Conservation (phyloP, 2,329 filamentous ascomycete genomes). For the Incumbomyces delicatus region DNA sequence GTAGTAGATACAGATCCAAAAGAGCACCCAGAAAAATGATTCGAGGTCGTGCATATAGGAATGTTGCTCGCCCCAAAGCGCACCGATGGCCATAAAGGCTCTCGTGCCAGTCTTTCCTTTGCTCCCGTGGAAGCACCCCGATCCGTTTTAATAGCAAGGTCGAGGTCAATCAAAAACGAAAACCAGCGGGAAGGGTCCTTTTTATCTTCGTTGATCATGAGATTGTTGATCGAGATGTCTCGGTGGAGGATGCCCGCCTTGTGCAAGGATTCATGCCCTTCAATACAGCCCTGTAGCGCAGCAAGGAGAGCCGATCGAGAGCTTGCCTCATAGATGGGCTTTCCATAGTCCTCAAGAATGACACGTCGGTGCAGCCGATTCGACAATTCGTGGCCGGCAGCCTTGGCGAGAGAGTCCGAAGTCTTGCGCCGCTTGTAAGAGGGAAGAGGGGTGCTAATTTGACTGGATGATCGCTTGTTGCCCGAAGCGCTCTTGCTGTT, state of each 20-base stretch:
- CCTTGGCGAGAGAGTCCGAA: too few species aligned
- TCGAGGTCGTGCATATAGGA: too few species aligned
- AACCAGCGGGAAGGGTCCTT: not conserved
- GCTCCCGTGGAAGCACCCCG: not conserved
- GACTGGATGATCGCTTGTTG: too few species aligned
- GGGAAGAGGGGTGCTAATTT: too few species aligned
- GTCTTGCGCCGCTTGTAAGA: too few species aligned
- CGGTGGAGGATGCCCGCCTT: conserved; percentile 32
- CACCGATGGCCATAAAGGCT: not conserved
- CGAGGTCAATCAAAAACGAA: not conserved
- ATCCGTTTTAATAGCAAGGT: not conserved
- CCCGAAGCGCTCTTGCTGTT: too few species aligned
- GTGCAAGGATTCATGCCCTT: conserved; percentile 9
- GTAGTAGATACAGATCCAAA: too few species aligned
- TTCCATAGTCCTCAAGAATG: conserved; percentile 33
- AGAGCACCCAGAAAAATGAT: too few species aligned
- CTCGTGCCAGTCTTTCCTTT: not conserved
- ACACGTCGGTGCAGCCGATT: conserved; percentile 35
- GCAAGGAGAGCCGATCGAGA: conserved; percentile 2
- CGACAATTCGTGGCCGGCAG: conserved; percentile 22
- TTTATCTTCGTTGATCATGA: not conserved
- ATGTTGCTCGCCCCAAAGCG: too few species aligned
- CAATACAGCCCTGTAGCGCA: not conserved
- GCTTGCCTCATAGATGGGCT: conserved; percentile 34
- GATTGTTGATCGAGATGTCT: conserved; percentile 33